Conservation (phyloP, 2,329 filamentous ascomycete genomes). For the Colletotrichum orbiculare region DNA sequence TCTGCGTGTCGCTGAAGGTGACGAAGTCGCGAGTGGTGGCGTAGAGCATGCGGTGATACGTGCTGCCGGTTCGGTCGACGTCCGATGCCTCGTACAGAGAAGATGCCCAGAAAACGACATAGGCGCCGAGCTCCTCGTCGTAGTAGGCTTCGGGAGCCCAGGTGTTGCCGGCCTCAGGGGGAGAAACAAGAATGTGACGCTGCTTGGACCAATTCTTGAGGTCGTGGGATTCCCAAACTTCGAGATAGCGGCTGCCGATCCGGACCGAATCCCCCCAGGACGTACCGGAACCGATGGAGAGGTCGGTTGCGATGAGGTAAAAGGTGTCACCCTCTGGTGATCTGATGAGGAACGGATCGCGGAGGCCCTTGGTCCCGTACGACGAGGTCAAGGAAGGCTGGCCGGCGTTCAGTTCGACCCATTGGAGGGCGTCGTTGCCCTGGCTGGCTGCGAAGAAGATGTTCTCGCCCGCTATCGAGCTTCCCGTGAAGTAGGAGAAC, state of each 20-base stretch:
- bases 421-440: constrained; percentile 62
- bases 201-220: constrained; percentile 62
- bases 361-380: constrained; percentile 59
- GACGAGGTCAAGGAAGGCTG: constrained; percentile 58
- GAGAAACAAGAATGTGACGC: constrained; percentile 60
- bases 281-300: constrained; percentile 65
- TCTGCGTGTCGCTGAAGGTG: constrained; percentile 57
- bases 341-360: constrained; percentile 65
- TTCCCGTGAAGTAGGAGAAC: constrained; percentile 63
- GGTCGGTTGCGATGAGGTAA: constrained; percentile 62
- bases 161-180: constrained; percentile 61
- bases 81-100: constrained; percentile 55
- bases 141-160: constrained; percentile 66
- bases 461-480: constrained; percentile 58
- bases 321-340: constrained; percentile 62
- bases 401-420: constrained; percentile 61
- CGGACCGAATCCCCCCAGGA: constrained; percentile 61
- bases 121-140: constrained; percentile 54
- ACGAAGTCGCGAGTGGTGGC: constrained; percentile 61
- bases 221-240: constrained; percentile 64
- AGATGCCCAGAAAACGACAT: constrained; percentile 58
- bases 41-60: constrained; percentile 65
- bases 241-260: constrained; percentile 60
- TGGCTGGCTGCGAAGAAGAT: constrained; percentile 63
- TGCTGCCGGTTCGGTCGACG: constrained; percentile 50